Conservation (phyloP, 129 eudicot genomes). For the Flaveria sonorensis region DNA sequence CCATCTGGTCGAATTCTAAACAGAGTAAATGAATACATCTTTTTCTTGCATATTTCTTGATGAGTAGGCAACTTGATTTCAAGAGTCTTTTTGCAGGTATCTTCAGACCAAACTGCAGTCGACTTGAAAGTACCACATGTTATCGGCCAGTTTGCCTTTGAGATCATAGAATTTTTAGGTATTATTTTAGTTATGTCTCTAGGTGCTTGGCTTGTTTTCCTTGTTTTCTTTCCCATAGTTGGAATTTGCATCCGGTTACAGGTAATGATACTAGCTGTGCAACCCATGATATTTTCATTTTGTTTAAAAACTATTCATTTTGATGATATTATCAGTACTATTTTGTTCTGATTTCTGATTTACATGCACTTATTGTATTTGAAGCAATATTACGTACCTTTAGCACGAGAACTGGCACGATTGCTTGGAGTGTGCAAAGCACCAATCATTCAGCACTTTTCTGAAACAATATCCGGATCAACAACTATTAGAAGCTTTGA, state of each 20-base stretch:
- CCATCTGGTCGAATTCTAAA: conserved; percentile 88
- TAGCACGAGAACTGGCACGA: conserved; percentile 92
- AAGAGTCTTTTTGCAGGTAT: conserved; percentile 55
- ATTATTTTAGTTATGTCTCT: conserved; percentile 79
- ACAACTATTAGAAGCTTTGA: conserved; percentile 92
- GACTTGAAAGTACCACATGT: conserved; percentile 60
- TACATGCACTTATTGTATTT: conserved; percentile 18
- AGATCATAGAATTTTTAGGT: conserved; percentile 69
- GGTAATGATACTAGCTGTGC: conserved; percentile 36
- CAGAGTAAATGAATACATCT: conserved; percentile 51
- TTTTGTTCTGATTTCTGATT: conserved; percentile 7
- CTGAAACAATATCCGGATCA: conserved; percentile 89
- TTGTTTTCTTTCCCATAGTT: conserved; percentile 68
- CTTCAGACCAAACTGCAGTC: conserved; percentile 87
- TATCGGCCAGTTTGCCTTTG: conserved; percentile 51
- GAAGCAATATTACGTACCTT: conserved; percentile 78
- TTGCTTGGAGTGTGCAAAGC: conserved; percentile 83
- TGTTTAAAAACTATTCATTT: not conserved
- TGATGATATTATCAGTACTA: not conserved
- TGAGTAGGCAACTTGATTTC: conserved; percentile 8
- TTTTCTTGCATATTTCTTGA: not conserved
- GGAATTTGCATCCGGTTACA: conserved; percentile 68
- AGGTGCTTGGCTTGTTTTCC: conserved; percentile 88
- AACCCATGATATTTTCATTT: not conserved
- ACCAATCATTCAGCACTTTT: conserved; percentile 91